Evolutionary conservation across 148 eudicot genomes (phyloP).

Genomic region (Rhododendron henanense): DNA sequence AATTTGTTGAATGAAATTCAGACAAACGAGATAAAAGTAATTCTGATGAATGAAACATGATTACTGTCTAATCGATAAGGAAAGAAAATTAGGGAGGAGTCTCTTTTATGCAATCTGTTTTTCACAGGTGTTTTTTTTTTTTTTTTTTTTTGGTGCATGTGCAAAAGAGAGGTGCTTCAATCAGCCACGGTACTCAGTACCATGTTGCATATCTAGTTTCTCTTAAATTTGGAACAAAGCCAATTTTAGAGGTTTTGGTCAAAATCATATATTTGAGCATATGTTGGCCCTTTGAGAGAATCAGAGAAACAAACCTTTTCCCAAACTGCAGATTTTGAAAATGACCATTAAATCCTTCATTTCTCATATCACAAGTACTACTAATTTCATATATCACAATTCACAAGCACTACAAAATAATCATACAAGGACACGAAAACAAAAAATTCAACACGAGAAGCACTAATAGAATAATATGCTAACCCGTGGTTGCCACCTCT

Average conservation of each 20-base stretch:
- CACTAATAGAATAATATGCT: constrained; percentile 11
- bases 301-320: not conserved
- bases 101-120: not conserved
- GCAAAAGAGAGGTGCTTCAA: not conserved
- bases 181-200: not conserved
- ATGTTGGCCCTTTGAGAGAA: not conserved
- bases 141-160: not conserved
- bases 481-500: constrained; percentile 97
- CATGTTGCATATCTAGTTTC: not conserved
- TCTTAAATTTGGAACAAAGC: not conserved
- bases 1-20: not conserved
- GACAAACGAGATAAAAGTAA: not conserved
- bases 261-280: not conserved
- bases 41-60: not conserved
- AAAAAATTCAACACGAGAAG: not conserved
- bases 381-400: not conserved
- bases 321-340: not conserved
- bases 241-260: not conserved
- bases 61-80: not conserved
- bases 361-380: not conserved
- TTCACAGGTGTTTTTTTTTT: not conserved
- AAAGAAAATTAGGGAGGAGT: not conserved
- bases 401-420: not conserved
- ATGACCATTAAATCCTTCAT: not conserved
- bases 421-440: not conserved